Conservation (phyloP, 1,139 yeast genomes). For the Yamadazyma conglobata region DNA sequence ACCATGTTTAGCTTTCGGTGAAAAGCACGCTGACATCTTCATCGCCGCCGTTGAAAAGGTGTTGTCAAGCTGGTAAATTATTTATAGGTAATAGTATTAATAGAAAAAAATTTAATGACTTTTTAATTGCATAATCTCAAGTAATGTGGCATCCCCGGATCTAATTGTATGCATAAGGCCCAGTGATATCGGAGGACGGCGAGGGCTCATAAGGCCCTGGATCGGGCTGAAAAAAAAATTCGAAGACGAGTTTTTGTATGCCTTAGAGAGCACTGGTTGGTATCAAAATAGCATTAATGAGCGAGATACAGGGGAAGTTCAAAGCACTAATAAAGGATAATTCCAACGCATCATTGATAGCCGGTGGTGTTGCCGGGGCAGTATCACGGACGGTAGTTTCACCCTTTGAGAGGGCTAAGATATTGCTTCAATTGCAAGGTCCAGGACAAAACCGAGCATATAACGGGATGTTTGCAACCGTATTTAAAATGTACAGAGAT, state of each 20-base stretch:
- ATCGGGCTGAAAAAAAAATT: too few relatives aligned
- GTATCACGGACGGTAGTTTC: slow-evolving; percentile 89
- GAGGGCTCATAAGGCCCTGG: too few relatives aligned
- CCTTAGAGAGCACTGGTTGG: too few relatives aligned
- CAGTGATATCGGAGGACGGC: too few relatives aligned
- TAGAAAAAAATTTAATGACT: too few relatives aligned
- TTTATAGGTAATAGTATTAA: too few relatives aligned
- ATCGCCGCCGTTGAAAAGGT: slow-evolving; percentile 48
- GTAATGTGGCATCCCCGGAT: too few relatives aligned
- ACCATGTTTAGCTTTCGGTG: slow-evolving; percentile 66
- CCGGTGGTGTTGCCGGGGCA: slow-evolving; percentile 79
- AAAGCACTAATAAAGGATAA: slow-evolving; percentile 43
- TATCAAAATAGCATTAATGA: too few relatives aligned
- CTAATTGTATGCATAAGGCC: too few relatives aligned
- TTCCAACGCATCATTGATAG: slow-evolving; percentile 56
- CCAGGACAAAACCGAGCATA: slow-evolving; percentile 61
- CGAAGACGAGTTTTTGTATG: too few relatives aligned
- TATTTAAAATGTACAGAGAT: slow-evolving; percentile 74
- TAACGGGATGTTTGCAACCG: slow-evolving; percentile 72
- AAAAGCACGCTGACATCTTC: slow-evolving; percentile 63
- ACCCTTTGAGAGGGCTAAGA: slow-evolving; percentile 93
- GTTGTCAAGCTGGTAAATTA: slow-evolving; percentile 36
- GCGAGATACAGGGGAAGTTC: too few relatives aligned
- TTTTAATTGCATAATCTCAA: too few relatives aligned
- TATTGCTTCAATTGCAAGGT: slow-evolving; percentile 85